Conservation (phyloP, 306 rosid species). For the Astragalus glycyphyllos region DNA sequence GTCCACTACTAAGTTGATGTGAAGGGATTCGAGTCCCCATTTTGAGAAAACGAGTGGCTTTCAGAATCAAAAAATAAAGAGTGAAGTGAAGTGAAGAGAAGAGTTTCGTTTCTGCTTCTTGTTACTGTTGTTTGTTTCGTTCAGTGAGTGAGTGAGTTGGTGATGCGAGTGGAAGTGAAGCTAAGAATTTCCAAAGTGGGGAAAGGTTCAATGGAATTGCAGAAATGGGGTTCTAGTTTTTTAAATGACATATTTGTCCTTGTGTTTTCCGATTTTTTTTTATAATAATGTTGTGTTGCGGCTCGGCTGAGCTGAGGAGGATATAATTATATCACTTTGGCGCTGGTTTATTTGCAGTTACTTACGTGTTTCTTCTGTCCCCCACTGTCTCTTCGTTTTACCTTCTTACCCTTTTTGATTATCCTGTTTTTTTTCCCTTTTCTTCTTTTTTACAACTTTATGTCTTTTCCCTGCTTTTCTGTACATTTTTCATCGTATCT, state of each 20-base stretch:
- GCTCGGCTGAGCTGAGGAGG: too few species aligned
- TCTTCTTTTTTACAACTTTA: not conserved
- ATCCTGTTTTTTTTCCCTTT: not conserved
- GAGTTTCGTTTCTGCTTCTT: not conserved
- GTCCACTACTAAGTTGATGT: slow-evolving; percentile 92
- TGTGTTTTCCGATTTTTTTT: not conserved
- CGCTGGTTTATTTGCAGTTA: slow-evolving; percentile 29
- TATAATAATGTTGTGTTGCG: too few species aligned
- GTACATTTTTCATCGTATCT: too few species aligned
- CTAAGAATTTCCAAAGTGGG: slow-evolving; percentile 17
- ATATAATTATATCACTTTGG: not conserved
- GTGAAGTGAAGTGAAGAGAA: slow-evolving; percentile 18
- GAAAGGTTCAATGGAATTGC: slow-evolving; percentile 40
- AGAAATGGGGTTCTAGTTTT: slow-evolving; percentile 50
- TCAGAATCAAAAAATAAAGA: not conserved
- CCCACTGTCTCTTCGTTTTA: slow-evolving; percentile 34
- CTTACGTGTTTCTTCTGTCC: not conserved
- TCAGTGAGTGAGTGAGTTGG: slow-evolving; percentile 27
- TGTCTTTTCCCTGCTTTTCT: not conserved
- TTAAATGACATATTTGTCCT: slow-evolving; percentile 55
- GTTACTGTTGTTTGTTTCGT: not conserved
- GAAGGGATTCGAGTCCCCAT: slow-evolving; percentile 87
- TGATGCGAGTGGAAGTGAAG: slow-evolving; percentile 42
- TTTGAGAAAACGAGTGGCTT: slow-evolving; percentile 32
- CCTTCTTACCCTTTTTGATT: slow-evolving; percentile 35